Base-by-base conservation (phyloP, 306 rosid genomes). In the Pueraria montana region DNA sequence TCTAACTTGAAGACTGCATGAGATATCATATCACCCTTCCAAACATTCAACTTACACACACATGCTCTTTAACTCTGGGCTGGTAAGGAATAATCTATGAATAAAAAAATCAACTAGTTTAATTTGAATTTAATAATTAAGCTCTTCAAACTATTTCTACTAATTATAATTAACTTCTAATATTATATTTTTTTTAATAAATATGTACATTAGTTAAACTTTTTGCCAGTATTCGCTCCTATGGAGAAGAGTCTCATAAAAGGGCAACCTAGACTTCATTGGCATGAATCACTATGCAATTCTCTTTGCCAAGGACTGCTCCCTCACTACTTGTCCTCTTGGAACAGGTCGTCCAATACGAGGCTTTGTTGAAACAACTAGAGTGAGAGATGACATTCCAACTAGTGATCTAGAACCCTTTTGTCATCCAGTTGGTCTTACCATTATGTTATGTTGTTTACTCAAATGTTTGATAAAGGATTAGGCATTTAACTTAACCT, bases 271-370 rank as follows among this genome's bases (percentile, higher is more conserved):
- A 5, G 94, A 93, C 74, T 89, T 87, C 86, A 82, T 91, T 43
- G 93, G 92, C 77, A 46, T 89, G 36, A 93, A 91, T 46, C 82
- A 93, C 83, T 93, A 93, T 21, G 50, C 90, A 49, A 63, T 85
- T 58, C 86, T 89, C 17, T 58, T 23, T 58, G 87, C 70, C 63
- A 89, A 84, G 36, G 95, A 92, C 50, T 92, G 97, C 76, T 62
- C 66, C 61, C 30, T 72, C 72, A 53, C 82, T 71, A 2, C 85
- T 20, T 92, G 97, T 56, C 66, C 86, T 30, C 27, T 20, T 3
- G 83, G 20, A 11, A 77, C 79, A 8, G 76, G 82, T 71, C 91
- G 18, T 38, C 89, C 92, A 2, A 84, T 92, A 3, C 16, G 34
- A 62, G 97, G 97, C 18, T 91, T 82, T 78, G 49, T 53, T 0